Evolutionary conservation across 768 basidiomycete genomes (phyloP), one percentile per base, ranked within the genome.

Genomic region (Xerocomus spinulosus): DNA sequence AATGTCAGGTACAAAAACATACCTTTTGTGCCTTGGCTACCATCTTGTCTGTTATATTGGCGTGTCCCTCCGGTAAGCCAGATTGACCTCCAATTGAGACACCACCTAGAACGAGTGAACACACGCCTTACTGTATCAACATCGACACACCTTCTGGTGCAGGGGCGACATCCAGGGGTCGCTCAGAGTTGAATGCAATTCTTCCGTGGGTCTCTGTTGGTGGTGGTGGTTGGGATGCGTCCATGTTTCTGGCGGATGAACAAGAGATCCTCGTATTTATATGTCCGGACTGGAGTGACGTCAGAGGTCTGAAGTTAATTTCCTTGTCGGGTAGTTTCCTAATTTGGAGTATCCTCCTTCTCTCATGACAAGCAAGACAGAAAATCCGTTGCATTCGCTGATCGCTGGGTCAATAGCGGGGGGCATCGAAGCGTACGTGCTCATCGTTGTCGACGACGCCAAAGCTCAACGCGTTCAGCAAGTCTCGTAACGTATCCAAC

Each of bases 331-430:
- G 40, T 18, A 38, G 25, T 42, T 56, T 50, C 49, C 54, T 33
- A 33, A 47, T 42, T 28, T 20, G 46, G 42, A 17, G 38, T 25
- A 8, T 9, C 20, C 3, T 25, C 25, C 14, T 52, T 35, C 34
- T 41, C 40, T n/a, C 30, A 78, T 78, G 71, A 66, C 75, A 7
- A 70, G 73, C 42, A 76, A 79, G 61, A 87, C 81, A 53, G 92
- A 94, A 64, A 90, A 90, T 56, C 87, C 92, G 0, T 30, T 85
- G 7, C 90, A 92, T 58, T 90, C 95, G 13, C 69, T 97, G 70
- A 71, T 92, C 49, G 95, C 95, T 2, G 96, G 96, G 9, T 79
- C 91, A 14, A 88, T 86, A 0, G 95, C 96, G 21, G 95, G 96
- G 14, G 92, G 86, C 8, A 75, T 96, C 48, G 94, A 97, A 73